Base-by-base conservation (phyloP, 306 rosid species). In the Cotoneaster glaucophyllus region DNA sequence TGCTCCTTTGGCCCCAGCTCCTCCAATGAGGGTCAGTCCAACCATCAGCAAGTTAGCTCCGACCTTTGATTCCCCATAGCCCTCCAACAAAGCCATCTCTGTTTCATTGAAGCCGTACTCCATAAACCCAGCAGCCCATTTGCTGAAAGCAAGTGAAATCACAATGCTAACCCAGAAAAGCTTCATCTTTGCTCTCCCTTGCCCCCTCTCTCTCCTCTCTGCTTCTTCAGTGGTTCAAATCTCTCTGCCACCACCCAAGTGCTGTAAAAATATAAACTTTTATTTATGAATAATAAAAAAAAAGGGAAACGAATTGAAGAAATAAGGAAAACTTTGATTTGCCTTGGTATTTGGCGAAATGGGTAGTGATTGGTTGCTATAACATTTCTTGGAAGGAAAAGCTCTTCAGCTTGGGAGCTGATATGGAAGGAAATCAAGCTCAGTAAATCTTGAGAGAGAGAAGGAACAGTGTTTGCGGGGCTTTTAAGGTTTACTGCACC, bases 1-100 rank as follows among this genome's bases (percentile, higher is more conserved):
- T 74, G 97, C 99, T 89, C 89, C 89, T 86, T 85, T 90, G 52
- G 92, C 80, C 53, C 64, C 83, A 45, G 99, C 99, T 72, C 82
- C 86, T 1, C 82, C 89, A 83, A 95, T 82, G 82, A 95, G 97
- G 69, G 97, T 95, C 71, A 95, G 93, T 31, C 91, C 91, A 13
- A 92, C 97, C 57, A 90, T 78, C 39, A 90, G 77, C 79, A 79
- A 79, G 73, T 52, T 77, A 4, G 31, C 22, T 8, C 62, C 75
- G 2, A 73, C 59, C 52, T 67, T 76, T 32, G 92, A 86, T 64
- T 75, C 82, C 79, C 90, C 90, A 52, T 73, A 84, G 74, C 82
- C 82, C 29, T 88, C 96, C 66, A 87, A 63, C 18, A 85, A 43
- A 53, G 95, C 78, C 32, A 84, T 29, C 74, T 89, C 93, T 62